Evolutionary conservation across 371 early-diverging fungal species (phyloP).

Genomic region (Mucor indicus): DNA sequence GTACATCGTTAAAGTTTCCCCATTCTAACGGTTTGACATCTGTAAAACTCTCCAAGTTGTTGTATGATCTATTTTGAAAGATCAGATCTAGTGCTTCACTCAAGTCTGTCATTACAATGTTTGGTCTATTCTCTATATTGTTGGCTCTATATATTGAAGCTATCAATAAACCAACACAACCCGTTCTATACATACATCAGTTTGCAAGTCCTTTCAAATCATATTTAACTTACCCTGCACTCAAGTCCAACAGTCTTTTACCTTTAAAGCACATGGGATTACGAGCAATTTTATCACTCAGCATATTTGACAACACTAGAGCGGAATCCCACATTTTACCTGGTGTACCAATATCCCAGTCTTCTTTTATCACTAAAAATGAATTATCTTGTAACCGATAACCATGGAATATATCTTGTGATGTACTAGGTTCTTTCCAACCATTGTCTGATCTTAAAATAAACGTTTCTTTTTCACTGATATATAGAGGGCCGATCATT

Average conservation of each 20-base stretch:
- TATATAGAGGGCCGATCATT: constrained; percentile 10
- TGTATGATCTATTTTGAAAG: constrained; percentile 24
- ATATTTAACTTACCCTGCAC: constrained; percentile 32
- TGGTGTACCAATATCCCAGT: constrained; percentile 49
- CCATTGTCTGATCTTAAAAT: not conserved
- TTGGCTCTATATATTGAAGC: constrained; percentile 7
- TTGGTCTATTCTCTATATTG: not conserved
- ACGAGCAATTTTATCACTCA: constrained; percentile 29
- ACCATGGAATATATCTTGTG: constrained; percentile 2
- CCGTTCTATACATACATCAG: constrained; percentile 7
- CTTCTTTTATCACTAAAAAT: constrained; percentile 42
- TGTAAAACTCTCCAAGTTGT: constrained; percentile 10
- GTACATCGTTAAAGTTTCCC: constrained; percentile 15
- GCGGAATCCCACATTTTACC: constrained; percentile 67
- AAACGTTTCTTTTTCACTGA: not conserved
- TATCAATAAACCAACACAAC: constrained; percentile 20
- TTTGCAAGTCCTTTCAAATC: constrained; percentile 33
- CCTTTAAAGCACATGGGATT: constrained; percentile 16
- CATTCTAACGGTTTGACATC: constrained; percentile 30
- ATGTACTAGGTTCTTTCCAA: not conserved
- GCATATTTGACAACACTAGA: constrained; percentile 41
- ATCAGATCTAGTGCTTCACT: constrained; percentile 41
- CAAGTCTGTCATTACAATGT: constrained; percentile 40
- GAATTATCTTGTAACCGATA: not conserved
- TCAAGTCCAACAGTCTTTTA: constrained; percentile 41